phyloP scores from a whole-genome alignment of 208 protist genomes.

The Trypanosoma grayi region DNA sequence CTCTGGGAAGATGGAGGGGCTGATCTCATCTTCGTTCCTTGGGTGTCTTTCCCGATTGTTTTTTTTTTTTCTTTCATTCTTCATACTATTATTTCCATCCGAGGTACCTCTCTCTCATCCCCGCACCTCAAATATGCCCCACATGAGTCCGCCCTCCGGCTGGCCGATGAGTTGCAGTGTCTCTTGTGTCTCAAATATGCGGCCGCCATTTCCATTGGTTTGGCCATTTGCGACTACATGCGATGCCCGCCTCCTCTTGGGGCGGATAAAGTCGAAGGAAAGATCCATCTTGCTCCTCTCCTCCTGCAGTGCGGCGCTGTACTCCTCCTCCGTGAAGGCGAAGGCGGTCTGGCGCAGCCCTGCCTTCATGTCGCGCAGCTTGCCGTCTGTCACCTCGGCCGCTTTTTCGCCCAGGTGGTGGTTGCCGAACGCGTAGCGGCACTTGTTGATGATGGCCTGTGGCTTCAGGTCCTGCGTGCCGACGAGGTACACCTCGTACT shows the following conservation, averaged over 20 bases:
- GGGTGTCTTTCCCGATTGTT: background rate
- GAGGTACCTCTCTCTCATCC: background rate
- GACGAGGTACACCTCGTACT: constrained; percentile 76
- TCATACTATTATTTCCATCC: background rate
- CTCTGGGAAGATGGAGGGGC: too few relatives aligned
- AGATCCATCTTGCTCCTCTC: constrained; percentile 31
- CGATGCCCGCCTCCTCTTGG: constrained; percentile 1
- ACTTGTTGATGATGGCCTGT: constrained; percentile 70
- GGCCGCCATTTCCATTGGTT: background rate
- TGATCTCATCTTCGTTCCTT: background rate
- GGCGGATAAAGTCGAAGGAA: constrained; percentile 25
- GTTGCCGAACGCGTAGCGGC: constrained; percentile 50
- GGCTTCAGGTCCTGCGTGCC: constrained; percentile 59
- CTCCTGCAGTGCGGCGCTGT: constrained; percentile 31
- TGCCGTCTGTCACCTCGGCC: background rate
- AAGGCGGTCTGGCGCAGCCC: constrained; percentile 12
- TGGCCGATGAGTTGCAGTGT: constrained; percentile 58
- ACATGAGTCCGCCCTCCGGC: constrained; percentile 60
- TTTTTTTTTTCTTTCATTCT: background rate
- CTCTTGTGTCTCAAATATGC: constrained; percentile 48
- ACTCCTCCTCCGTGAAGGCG: constrained; percentile 61
- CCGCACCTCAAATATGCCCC: constrained; percentile 67
- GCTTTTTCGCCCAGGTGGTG: constrained; percentile 3
- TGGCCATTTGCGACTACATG: background rate
- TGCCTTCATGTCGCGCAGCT: constrained; percentile 4